phyloP scores from a whole-genome alignment of 495 filamentous ascomycete genomes.

The Aspergillus hancockii region DNA sequence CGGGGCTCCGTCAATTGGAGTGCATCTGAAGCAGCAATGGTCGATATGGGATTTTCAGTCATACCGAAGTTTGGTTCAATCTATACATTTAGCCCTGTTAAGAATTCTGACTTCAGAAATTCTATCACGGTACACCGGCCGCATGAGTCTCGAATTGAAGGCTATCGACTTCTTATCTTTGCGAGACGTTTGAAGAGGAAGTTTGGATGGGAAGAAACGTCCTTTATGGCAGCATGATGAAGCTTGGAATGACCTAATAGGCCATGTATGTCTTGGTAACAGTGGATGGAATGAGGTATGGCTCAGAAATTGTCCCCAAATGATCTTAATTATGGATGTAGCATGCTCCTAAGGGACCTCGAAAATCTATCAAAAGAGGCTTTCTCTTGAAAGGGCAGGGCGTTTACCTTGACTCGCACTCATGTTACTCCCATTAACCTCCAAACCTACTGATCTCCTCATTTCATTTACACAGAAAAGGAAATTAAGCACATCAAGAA shows the following conservation, averaged over 20 bases:
- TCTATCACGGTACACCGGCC: constrained; percentile 15
- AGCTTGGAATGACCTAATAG: neutral
- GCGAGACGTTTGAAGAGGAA: constrained; percentile 12
- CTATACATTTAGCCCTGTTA: constrained; percentile 1
- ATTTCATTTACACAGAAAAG: too few relatives aligned
- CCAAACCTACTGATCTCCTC: too few relatives aligned
- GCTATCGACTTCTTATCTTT: constrained; percentile 13
- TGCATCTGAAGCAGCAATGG: constrained; percentile 36
- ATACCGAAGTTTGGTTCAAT: constrained; percentile 15
- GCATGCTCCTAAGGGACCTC: too few relatives aligned
- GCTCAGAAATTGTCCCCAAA: too few relatives aligned
- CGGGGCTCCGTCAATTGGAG: constrained; percentile 34
- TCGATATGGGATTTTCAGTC: constrained; percentile 22
- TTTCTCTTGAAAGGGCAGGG: too few relatives aligned
- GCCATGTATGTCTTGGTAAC: too few relatives aligned
- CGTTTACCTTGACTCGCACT: too few relatives aligned
- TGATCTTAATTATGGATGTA: too few relatives aligned
- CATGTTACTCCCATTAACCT: too few relatives aligned
- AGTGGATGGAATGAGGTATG: too few relatives aligned
- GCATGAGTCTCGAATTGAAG: constrained; percentile 14
- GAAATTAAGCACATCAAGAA: too few relatives aligned
- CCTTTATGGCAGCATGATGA: constrained; percentile 8
- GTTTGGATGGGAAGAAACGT: constrained; percentile 16
- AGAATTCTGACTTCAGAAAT: neutral
- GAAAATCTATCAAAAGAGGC: too few relatives aligned